Percentiles rank a stretch among this genome's conserved stretches.
Evolutionary conservation across 495 filamentous ascomycete species (phyloP).

Genomic region (Durotheca rogersii): DNA sequence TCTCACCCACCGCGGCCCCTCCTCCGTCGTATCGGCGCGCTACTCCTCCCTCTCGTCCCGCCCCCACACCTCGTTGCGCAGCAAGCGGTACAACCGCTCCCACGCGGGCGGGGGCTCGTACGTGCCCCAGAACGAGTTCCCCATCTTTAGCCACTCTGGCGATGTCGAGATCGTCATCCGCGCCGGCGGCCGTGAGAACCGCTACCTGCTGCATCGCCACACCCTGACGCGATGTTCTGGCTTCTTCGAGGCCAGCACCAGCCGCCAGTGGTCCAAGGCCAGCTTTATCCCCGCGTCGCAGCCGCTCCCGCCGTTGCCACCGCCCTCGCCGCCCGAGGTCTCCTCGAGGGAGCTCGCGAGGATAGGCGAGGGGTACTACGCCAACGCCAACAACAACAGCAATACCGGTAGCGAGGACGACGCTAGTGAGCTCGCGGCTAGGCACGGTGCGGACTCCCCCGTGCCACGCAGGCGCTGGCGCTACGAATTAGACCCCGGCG

Average conservation of each 20-base stretch:
- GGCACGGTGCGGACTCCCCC: constrained; percentile 27
- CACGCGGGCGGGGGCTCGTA: constrained; percentile 74
- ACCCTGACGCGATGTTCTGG: constrained; percentile 86
- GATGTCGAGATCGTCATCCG: constrained; percentile 84
- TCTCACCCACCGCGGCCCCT: constrained; percentile 57
- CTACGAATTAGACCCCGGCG: constrained; percentile 81
- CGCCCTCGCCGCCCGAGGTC: constrained; percentile 34
- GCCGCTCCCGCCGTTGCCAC: too few relatives aligned
- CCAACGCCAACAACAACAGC: too few relatives aligned
- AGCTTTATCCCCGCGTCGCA: too few relatives aligned
- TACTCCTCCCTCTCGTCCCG: constrained; percentile 49
- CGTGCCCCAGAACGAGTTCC: constrained; percentile 83
- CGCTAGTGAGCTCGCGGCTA: too few relatives aligned
- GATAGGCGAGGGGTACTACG: constrained; percentile 63
- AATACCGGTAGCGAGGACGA: constrained; percentile 32
- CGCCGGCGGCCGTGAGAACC: constrained; percentile 68
- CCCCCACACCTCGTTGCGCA: constrained; percentile 45
- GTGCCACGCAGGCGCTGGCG: constrained; percentile 67
- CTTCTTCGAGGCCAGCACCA: constrained; percentile 89
- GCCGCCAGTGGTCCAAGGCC: constrained; percentile 76
- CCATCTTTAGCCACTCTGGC: constrained; percentile 83
- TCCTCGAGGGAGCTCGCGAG: constrained; percentile 47
- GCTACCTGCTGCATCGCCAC: constrained; percentile 81
- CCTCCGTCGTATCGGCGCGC: constrained; percentile 56
- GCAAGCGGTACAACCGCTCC: constrained; percentile 73